phyloP scores from a whole-genome alignment of 805 yeast species.

The Pichia membranifaciens region DNA sequence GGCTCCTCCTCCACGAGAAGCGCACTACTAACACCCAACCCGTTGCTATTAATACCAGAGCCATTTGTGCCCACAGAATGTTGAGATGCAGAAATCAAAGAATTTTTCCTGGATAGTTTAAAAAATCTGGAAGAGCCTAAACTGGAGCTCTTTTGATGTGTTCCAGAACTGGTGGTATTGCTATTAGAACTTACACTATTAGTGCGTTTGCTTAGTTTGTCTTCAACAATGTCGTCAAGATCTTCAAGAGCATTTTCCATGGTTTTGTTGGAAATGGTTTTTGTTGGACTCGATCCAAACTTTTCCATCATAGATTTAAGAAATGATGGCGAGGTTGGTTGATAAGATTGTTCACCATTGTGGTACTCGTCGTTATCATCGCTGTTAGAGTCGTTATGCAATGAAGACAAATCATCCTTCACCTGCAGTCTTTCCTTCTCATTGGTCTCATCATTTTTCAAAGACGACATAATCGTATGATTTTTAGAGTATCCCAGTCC shows the following conservation, averaged over 20 bases:
- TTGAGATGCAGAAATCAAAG: constrained; percentile 6
- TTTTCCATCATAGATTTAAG: constrained; percentile 33
- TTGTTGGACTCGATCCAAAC: constrained; percentile 34
- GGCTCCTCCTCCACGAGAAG: constrained; percentile 11
- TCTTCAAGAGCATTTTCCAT: constrained; percentile 3
- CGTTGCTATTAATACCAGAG: not conserved
- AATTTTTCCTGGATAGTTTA: constrained; percentile 17
- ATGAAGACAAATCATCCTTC: not conserved
- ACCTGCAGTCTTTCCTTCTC: not conserved
- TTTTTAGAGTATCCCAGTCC: not conserved
- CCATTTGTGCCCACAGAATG: constrained; percentile 1
- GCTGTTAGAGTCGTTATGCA: not conserved
- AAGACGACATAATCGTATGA: not conserved
- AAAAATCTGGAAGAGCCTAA: constrained; percentile 28
- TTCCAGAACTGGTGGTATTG: not conserved
- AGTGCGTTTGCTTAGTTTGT: constrained; percentile 7
- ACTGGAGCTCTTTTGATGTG: constrained; percentile 2
- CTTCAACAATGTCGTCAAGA: constrained; percentile 11
- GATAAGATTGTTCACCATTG: constrained; percentile 1
- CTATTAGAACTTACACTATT: not conserved
- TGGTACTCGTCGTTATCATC: not conserved
- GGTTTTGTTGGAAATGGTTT: constrained; percentile 18
- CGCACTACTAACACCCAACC: not conserved
- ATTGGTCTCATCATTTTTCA: not conserved
- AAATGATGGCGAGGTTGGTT: constrained; percentile 33